Base-by-base conservation (phyloP, 805 yeast genomes). In the Starmerella potacharoeniae region DNA sequence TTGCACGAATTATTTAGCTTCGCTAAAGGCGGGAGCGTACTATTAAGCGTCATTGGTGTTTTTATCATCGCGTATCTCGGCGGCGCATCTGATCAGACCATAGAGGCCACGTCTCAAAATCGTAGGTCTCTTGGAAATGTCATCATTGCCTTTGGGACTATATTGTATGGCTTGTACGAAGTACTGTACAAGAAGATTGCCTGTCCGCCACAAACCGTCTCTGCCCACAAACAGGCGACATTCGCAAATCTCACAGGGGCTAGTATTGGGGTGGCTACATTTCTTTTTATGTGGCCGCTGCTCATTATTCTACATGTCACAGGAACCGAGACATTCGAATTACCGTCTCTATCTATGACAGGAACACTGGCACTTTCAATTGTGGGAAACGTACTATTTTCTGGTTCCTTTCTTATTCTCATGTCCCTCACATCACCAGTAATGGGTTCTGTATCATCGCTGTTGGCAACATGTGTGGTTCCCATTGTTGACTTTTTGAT, bases 351-450 rank as follows among this genome's bases (percentile, higher is more conserved):
- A 0, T 62, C 62, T 3, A 69, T 67, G 6, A 75, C 83, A 77
- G 44, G 66, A 6, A 74, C 73, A 55, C 75, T 85, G 7, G 10
- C 67, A 1, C 67, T 78, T 2, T 83, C 91, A 1, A 72, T 84
- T 1, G 56, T 78, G 1, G 76, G 84, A 16, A 88, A 88, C 66
- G 70, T 86, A 59, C 61, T 77, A 1, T 87, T 85, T 66, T 82
- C 87, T 39, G 82, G 84, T 7, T 73, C 84, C 35, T 87, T 88
- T 61, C 73, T 87, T 56, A 77, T 88, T 2, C 71, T 87, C 59
- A 85, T 87, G 85, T 82, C 95, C 0, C 75, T 87, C 54, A 87
- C 96, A 0, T 82, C 86, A 4, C 96, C 96, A 0, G 95, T 88
- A 1, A 71, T 88, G 44, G 84, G 93, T 1, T 68, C 74, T n/a